Base-by-base conservation (phyloP, 2,329 filamentous ascomycete species). In the Berkeleyomyces rouxiae region DNA sequence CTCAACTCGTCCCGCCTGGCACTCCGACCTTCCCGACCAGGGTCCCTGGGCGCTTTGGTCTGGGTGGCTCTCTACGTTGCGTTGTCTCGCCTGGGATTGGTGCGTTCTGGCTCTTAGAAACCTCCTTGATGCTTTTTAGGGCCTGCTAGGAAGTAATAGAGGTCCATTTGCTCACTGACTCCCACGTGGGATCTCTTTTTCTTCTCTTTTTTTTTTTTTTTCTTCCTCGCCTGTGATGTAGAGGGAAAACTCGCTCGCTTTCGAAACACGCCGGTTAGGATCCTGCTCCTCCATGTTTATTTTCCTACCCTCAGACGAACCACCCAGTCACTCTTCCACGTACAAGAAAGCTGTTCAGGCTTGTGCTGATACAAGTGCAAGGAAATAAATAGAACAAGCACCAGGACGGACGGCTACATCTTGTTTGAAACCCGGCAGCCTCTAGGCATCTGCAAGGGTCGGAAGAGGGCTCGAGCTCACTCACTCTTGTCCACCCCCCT, bases 371-470 rank as follows among this genome's bases (percentile, higher is more conserved):
- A 55, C 51, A 55, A 55, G 51, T 23, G 39, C 51, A 55, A 55
- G 51, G 51, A 13, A 55, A 55, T 55, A 55, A 55, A 55, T 55
- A 55, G 51, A 55, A 36, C 6, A n/a, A 3, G 39, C 9, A 7
- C 10, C n/a, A 16, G 51, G 13, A 55, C 13, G 11, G 33, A 31
- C 13, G 36, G 10, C 51, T 37, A 36, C 51, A 37, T 31, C 16
- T 55, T 55, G 51, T 55, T 55, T 55, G 51, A 55, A 55, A 55
- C 51, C 51, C 51, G 36, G 39, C 33, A 55, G 51, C 51, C 51
- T 55, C 51, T 39, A 39, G 51, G 51, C 33, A 37, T n/a, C 7
- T 55, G 51, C 33, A 55, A 55, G 51, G 51, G 51, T 55, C 51
- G 51, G 31, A 37, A 7, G 51, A 55, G 51, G 51, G 51, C 51